Evolutionary conservation across 345 rosid genomes (phyloP).

Genomic region (Rhizophora mangle): DNA sequence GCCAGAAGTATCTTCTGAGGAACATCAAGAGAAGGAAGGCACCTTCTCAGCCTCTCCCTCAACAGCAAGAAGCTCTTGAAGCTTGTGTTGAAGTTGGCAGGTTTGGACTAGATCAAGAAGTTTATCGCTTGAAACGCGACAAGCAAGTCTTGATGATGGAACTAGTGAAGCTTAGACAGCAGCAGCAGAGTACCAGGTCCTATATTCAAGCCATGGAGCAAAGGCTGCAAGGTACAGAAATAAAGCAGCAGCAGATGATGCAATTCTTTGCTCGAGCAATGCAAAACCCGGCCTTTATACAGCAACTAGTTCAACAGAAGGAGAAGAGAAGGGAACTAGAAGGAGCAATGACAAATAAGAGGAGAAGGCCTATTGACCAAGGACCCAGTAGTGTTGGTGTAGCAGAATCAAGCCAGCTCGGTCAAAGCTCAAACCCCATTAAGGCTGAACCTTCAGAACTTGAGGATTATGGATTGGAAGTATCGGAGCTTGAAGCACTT

Average conservation of each 20-base stretch:
- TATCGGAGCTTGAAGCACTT: conserved; percentile 78
- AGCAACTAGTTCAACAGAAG: conserved; percentile 48
- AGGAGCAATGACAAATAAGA: conserved; percentile 47
- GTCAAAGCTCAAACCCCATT: conserved; percentile 15
- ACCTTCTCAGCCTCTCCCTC: conserved; percentile 31
- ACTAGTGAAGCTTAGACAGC: conserved; percentile 61
- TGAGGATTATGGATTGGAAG: conserved; percentile 30
- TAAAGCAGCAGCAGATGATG: conserved; percentile 87
- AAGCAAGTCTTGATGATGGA: conserved; percentile 54
- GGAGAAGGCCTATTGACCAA: conserved; percentile 41
- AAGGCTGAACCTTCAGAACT: conserved; percentile 51
- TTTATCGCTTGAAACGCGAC: conserved; percentile 56
- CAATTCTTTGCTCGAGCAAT: conserved; percentile 68
- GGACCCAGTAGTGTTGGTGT: conserved; percentile 1
- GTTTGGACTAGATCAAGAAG: conserved; percentile 42
- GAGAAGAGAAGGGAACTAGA: conserved; percentile 50
- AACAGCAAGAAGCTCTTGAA: conserved; percentile 38
- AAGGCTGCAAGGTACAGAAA: conserved; percentile 60
- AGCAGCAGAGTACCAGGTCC: conserved; percentile 59
- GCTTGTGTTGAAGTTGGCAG: conserved; percentile 55
- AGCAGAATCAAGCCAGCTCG: conserved; percentile 20
- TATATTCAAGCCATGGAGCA: conserved; percentile 62
- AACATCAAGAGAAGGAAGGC: conserved; percentile 65
- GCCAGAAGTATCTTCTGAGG: conserved; percentile 62
- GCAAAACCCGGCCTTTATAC: conserved; percentile 59